Evolutionary conservation across 768 basidiomycete species (phyloP), one percentile per base, ranked within the genome.

Genomic region (Cystoderma amianthinum): DNA sequence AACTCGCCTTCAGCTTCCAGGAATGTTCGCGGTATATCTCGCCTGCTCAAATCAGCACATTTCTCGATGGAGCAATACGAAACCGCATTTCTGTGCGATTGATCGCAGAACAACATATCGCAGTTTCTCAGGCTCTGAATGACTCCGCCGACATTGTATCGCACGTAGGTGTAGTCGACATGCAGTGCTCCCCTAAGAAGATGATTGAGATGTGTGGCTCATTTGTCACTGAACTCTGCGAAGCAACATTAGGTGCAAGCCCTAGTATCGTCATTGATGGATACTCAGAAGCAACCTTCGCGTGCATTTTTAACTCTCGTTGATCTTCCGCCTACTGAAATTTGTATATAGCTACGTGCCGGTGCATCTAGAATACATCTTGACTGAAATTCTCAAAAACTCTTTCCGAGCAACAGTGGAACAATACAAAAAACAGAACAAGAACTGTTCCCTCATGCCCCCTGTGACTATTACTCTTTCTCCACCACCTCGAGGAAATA

Each of bases 331-430:
- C 45, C 49, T 25, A 50, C 13, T 40, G 23, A 40, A 23, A 11
- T 16, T 20, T n/a, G 13, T 4, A 28, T 30, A 30, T 32, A 90
- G 89, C 18, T 91, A 90, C 53, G 79, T 93, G 28, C 89, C 92
- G 2, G 85, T 90, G 1, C 92, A 94, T 56, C 71, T 94, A 24
- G 91, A 94, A 58, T 94, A 93, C 56, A 87, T 92, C 50, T 64
- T 92, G 41, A 94, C 91, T 2, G 91, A 94, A 58, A 77, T 94
- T 30, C 71, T 94, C 30, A 94, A 94, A 62, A 94, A 94, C 55
- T 77, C 90, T 0, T 94, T 90, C 62, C 82, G 91, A 22, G 91
- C 91, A 5, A 91, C 87, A 2, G 81, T 90, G 18, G 91, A 94
- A 53, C 75, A 78, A 43, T 78, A 90, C 43, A 59, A 64, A 43